These are phyloP conservation scores for Colletotrichum sp. DNA, from an alignment of 2,329 filamentous ascomycete species.

Conservation along the genomic window DNA sequence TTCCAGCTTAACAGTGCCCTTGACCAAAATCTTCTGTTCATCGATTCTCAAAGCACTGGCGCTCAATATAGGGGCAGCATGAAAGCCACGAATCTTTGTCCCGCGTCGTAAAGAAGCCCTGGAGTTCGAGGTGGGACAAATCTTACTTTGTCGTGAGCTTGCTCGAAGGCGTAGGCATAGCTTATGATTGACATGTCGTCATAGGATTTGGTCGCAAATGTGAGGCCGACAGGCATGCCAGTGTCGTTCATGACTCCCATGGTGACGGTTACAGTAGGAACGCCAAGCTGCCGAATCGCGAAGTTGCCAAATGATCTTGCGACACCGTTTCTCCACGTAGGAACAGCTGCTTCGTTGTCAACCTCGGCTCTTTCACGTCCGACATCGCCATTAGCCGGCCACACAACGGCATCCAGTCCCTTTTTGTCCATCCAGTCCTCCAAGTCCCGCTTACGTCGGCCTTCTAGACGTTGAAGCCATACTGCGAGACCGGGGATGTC, in stretches of 20 bases:
- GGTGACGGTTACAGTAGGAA: slow-evolving; percentile 29
- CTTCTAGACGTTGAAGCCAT: background rate
- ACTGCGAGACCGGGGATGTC: background rate
- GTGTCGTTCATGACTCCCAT: slow-evolving; percentile 29
- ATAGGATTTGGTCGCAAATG: slow-evolving; percentile 28
- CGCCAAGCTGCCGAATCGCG: slow-evolving; percentile 28
- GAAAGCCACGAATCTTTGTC: background rate
- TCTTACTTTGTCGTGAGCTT: background rate
- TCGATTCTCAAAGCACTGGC: background rate
- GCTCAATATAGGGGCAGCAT: background rate
- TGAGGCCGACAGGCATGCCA: slow-evolving; percentile 30
- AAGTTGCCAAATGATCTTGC: slow-evolving; percentile 22
- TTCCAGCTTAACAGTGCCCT: background rate
- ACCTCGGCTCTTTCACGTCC: background rate
- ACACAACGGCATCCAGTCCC: background rate
- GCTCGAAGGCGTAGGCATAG: slow-evolving; percentile 28
- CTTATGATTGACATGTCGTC: slow-evolving; percentile 27
- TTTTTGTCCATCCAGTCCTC: background rate
- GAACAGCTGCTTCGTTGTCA: slow-evolving; percentile 43
- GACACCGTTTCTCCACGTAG: slow-evolving; percentile 7
- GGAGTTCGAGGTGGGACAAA: background rate
- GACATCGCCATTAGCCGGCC: background rate
- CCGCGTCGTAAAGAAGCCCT: background rate
- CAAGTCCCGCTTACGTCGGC: background rate
- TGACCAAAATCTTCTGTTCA: background rate